Base-by-base conservation (phyloP, 257 asterid genomes). In the Linaria vulgaris region DNA sequence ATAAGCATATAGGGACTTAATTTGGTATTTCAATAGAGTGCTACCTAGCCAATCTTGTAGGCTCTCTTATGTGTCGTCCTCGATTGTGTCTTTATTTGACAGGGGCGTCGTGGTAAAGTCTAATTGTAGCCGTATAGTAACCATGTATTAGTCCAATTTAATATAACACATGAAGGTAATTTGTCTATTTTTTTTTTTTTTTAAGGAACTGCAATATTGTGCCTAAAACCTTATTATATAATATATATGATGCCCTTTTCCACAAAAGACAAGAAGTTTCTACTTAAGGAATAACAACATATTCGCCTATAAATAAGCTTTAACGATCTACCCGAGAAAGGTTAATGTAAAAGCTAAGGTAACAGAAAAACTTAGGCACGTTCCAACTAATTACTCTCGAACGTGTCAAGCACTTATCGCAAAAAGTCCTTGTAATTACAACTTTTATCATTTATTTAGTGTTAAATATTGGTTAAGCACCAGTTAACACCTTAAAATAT, bases 281-380 rank as follows among this genome's bases (percentile, higher is more conserved):
- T 56, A 34, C 49, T 66, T 51, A 21, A 68, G 72, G 74, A 54
- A 57, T 31, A 50, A 3, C 20, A 16, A 49, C 20, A 66, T 70
- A 65, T 59, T 34, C 50, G 61, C 45, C 69, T 21, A 57, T 3
- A 9, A 41, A 12, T 30, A 6, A 21, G 59, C 25, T 46, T 12
- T 12, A 43, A 59, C 54, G 37, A 22, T 51, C 45, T 53, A 10
- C 45, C 66, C 63, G 56, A 39, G 56, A 60, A 72, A 54, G 61
- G 44, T 56, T 54, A n/a, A 47, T 51, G 34, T 38, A 54, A 71
- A 72, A 22, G 71, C 46, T 27, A 27, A 27, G 34, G 34, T 53
- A 23, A 63, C 57, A 45, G 63, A 30, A 43, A 59, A 69, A 61
- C 27, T 77, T 73, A 77, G 76, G 79, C 74, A 66, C 50, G 16